Evolutionary conservation across 1,284 basidiomycete genomes (phyloP), one percentile per base, ranked within the genome.

Genomic region (Trametes polyzona): DNA sequence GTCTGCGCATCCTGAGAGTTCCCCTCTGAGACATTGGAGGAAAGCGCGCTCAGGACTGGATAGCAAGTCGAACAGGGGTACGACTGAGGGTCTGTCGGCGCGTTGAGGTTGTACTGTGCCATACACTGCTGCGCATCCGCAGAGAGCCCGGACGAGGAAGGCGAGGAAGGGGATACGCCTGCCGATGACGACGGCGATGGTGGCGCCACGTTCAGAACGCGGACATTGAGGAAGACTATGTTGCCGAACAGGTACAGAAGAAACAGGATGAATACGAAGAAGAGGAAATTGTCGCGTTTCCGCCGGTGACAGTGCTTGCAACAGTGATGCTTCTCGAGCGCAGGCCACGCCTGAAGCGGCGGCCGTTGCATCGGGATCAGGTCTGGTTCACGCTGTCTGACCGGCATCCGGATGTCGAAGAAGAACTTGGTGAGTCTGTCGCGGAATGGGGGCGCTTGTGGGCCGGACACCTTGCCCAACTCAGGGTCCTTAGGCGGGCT

Each of bases 31-130:
- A 74, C 73, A 37, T 69, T 73, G 11, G 71, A 67, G 4, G 81
- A 73, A 10, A 82, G 69, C 12, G 67, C 64, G 59, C 74, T 72
- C 1, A 83, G 66, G 21, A 73, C 62, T 0, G 80, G 65, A 24
- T 81, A 72, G 61, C 81, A 83, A 4, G 76, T 74, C 32, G 75
- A 74, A 61, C 82, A 83, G 14, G 81, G 80, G 63, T 82, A 83
- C 1, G 67, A 64, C 17, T 69, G 63, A 0, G 81, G 79, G 47
- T 74, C 70, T 1, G 71, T 68, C 0, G 80, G 76, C 0, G 81
- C 82, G 46, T 82, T 75, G 41, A 82, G 62, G 17, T 68, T 74
- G 65, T 77, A 83, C 60, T 83, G 73, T 19, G 75, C 73, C 36
- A 83, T 66, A 64, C 81, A 83, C 60, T 77, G 72, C 55, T 77